Percentiles rank a stretch among this genome's conserved stretches.
These are phyloP conservation scores for Yamadazyma scolyti DNA, from an alignment of 805 yeast genomes.

Conservation along the genomic window DNA sequence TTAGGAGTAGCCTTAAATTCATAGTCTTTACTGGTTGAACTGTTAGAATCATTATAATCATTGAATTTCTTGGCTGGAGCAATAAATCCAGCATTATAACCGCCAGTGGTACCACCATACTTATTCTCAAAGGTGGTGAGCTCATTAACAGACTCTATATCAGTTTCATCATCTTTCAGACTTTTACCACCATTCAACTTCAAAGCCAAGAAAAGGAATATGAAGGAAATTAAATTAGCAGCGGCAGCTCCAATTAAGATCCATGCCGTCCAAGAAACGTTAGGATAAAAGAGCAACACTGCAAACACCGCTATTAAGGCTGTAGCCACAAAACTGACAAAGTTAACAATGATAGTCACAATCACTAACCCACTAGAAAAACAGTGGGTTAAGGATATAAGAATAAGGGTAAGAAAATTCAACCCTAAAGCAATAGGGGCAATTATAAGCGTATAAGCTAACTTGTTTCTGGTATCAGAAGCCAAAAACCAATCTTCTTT, in stretches of 20 bases:
- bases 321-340: constrained; percentile 51
- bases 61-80: constrained; percentile 10
- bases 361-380: constrained; percentile 20
- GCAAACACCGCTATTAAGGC: constrained; percentile 53
- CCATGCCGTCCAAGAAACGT: constrained; percentile 73
- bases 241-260: constrained; percentile 64
- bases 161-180: constrained; percentile 14
- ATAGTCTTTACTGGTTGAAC: constrained; percentile 22
- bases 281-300: constrained; percentile 60
- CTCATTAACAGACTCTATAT: constrained; percentile 10
- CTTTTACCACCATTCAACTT: constrained; percentile 20
- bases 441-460: constrained; percentile 54
- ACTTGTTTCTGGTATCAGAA: constrained; percentile 41
- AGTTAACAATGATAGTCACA: constrained; percentile 41
- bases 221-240: constrained; percentile 47
- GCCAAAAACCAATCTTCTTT: constrained; percentile 48
- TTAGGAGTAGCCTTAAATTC: constrained; percentile 14
- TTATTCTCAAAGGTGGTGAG: constrained; percentile 19
- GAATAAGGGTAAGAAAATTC: constrained; percentile 35
- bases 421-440: constrained; percentile 68
- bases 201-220: constrained; percentile 40
- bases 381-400: constrained; percentile 23
- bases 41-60: constrained; percentile 12
- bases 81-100: constrained; percentile 12
- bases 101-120: constrained; percentile 10